Conservation (phyloP, 2,329 filamentous ascomycete species). For the Botrytis fabae region DNA sequence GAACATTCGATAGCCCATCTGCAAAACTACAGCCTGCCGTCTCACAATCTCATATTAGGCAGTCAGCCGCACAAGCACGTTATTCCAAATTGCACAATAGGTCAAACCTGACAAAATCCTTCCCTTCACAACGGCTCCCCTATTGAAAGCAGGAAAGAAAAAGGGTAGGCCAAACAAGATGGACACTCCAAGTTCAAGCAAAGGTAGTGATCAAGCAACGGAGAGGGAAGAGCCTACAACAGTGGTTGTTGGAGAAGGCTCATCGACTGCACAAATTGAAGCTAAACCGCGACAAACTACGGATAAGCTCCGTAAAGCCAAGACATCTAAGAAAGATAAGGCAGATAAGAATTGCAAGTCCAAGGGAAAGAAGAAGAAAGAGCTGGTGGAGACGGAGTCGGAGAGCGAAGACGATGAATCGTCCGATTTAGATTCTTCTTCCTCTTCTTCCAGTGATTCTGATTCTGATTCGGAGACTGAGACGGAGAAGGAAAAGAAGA, state of each 20-base stretch:
- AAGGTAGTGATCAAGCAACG: slow-evolving; percentile 31
- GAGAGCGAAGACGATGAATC: slow-evolving; percentile 23
- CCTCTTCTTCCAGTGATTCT: slow-evolving; percentile 28
- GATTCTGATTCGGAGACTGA: slow-evolving; percentile 33
- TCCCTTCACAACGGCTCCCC: background rate
- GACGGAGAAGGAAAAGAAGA: slow-evolving; percentile 41
- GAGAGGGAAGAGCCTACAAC: slow-evolving; percentile 33
- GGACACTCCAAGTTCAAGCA: slow-evolving; percentile 37
- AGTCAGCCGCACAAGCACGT: background rate
- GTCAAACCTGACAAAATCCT: background rate
- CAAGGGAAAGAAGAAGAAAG: slow-evolving; percentile 26
- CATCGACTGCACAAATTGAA: slow-evolving; percentile 31
- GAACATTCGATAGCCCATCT: background rate
- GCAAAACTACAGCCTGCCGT: slow-evolving; percentile 8
- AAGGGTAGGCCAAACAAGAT: slow-evolving; percentile 22
- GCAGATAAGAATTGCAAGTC: slow-evolving; percentile 21
- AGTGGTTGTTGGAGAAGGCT: slow-evolving; percentile 27
- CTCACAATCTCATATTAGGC: background rate
- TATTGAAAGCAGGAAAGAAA: background rate
- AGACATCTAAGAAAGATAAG: slow-evolving; percentile 35
- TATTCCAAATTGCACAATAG: background rate
- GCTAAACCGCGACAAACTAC: slow-evolving; percentile 31
- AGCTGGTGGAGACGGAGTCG: slow-evolving; percentile 13
- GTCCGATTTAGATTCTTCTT: slow-evolving; percentile 2
- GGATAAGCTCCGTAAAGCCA: slow-evolving; percentile 30